phyloP scores from a whole-genome alignment of 164 flowering plant species.

The Liquidambar formosana region DNA sequence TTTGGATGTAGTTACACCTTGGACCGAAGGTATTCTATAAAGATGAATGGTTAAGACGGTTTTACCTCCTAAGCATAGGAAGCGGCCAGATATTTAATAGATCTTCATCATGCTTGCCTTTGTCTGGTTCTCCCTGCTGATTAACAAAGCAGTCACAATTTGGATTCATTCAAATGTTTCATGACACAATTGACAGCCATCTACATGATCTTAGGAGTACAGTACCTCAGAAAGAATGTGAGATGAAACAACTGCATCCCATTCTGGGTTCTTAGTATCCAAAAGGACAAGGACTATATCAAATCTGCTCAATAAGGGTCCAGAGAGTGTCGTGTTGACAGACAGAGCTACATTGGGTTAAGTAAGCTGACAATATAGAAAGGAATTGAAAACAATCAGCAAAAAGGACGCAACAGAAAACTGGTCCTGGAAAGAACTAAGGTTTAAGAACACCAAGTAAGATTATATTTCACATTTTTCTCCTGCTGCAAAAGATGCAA shows the following conservation, averaged over 20 bases:
- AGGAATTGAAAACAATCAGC: too few relatives aligned
- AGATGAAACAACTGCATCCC: slow-evolving; percentile 96
- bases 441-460: not conserved
- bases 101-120: slow-evolving; percentile 43
- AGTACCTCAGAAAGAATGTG: slow-evolving; percentile 88
- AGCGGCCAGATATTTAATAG: slow-evolving; percentile 64
- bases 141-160: slow-evolving; percentile 1
- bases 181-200: slow-evolving; percentile 1
- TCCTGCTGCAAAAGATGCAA: not conserved
- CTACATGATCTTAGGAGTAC: slow-evolving; percentile 2
- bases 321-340: slow-evolving; percentile 93
- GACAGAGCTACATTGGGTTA: slow-evolving; percentile 73
- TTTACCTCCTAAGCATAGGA: slow-evolving; percentile 76
- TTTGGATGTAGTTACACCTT: too few relatives aligned
- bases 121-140: slow-evolving; percentile 46
- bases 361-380: slow-evolving; percentile 15
- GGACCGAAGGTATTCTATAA: not conserved
- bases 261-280: slow-evolving; percentile 95
- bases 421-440: too few relatives aligned
- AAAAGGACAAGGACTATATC: slow-evolving; percentile 92
- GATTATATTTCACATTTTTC: not conserved
- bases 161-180: slow-evolving; percentile 6
- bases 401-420: too few relatives aligned
- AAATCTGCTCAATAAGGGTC: slow-evolving; percentile 96
- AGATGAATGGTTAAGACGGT: not conserved